Evolutionary conservation across 2,329 filamentous ascomycete genomes (phyloP), one percentile per base, ranked within the genome.

Genomic region (Epichloe aotearoae): DNA sequence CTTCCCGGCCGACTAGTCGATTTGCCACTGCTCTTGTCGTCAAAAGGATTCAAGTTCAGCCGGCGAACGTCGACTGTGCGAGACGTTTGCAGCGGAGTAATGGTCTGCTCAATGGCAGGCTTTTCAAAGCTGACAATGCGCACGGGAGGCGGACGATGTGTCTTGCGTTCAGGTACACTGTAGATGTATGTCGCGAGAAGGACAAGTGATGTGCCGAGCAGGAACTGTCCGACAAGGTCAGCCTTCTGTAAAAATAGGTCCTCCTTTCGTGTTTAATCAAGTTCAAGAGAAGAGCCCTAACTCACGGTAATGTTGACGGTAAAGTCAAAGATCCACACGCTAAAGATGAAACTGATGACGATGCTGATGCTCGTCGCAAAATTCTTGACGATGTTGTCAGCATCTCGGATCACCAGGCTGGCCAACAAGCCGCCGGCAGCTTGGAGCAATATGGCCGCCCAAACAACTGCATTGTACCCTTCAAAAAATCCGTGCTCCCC

Each of bases 281-380:
- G 15, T 2, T 23, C 20, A 15, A 46, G 11, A 38, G n/a, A 38
- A 37, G 5, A 37, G 17, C 33, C 15, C 23, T 2, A 38, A 74
- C 85, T 70, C 77, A 94, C 88, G 56, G 81, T 79, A 26, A 74
- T 61, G 1, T 84, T 86, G 42, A 93, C 77, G 46, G 80, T 69
- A 57, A 95, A 88, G 47, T 90, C 77, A 64, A 97, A 95, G 57
- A 95, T 84, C 68, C 81, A 83, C 2, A 95, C 77, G 62, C 89
- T 95, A 49, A 87, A 86, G 14, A 96, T 57, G 56, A 90, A 89
- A 63, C 87, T 94, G 47, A 96, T 71, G 51, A 96, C 73, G 54
- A 97, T 94, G 61, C 88, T 95, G 55, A 95, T 87, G 60, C 87
- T 93, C 5, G 89, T 91, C 4, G 91, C 89, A 68, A 95, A 90